Evolutionary conservation across 148 eudicot species (phyloP).

Genomic region (Pouteria glomerata): DNA sequence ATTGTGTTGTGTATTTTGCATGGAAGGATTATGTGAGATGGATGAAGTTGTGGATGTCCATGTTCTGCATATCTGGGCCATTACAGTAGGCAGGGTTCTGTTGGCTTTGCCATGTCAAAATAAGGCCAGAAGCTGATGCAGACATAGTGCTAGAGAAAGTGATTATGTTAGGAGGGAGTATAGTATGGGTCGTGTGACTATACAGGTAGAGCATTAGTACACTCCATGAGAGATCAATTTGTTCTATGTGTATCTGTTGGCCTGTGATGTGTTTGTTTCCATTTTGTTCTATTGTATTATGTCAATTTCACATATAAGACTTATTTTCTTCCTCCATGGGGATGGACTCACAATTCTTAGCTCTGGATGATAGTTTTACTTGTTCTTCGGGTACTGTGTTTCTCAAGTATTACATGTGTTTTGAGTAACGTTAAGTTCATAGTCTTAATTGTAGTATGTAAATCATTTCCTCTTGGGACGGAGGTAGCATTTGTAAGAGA

Average conservation of each 20-base stretch:
- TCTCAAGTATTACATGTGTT: no score
- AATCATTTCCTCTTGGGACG: no score
- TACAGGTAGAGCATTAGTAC: slow-evolving; percentile 75
- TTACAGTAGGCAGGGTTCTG: slow-evolving; percentile 80
- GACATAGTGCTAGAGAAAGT: slow-evolving; percentile 85
- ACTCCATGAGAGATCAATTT: no score
- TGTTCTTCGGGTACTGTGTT: no score
- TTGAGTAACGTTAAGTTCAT: no score
- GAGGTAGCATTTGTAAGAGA: no score
- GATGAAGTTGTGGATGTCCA: slow-evolving; percentile 84
- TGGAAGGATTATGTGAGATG: slow-evolving; percentile 62
- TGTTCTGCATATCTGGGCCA: slow-evolving; percentile 95
- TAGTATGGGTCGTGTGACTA: slow-evolving; percentile 84
- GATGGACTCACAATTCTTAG: no score
- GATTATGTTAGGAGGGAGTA: slow-evolving; percentile 65
- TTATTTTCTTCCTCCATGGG: no score
- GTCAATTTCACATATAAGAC: slow-evolving; percentile 27
- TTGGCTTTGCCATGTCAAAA: slow-evolving; percentile 89
- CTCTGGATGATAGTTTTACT: no score
- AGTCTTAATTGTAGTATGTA: no score
- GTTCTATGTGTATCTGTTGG: neutral
- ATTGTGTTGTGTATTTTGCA: neutral
- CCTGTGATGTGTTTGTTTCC: no score
- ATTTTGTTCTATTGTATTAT: neutral
- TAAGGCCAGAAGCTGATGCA: slow-evolving; percentile 73